Percentiles rank a stretch among this genome's conserved stretches.
Evolutionary conservation across 768 basidiomycete genomes (phyloP).

Genomic region (Tulasnella sp.): DNA sequence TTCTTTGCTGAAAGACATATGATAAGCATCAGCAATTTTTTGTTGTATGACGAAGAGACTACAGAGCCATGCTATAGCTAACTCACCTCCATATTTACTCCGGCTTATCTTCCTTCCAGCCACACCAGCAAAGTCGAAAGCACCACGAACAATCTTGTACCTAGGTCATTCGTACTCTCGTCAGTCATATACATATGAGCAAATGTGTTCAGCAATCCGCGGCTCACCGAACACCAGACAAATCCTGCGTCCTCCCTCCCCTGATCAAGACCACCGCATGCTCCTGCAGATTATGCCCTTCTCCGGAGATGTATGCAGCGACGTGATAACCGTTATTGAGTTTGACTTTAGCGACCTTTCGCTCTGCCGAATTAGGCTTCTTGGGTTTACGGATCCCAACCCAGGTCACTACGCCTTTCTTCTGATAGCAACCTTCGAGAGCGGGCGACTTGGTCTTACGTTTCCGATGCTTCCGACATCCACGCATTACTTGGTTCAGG

Average conservation of each 20-base stretch:
- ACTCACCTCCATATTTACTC: constrained; percentile 84
- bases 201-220: neutral
- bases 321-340: constrained; percentile 78
- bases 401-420: constrained; percentile 82
- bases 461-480: constrained; percentile 40
- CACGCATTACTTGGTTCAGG: constrained; percentile 78
- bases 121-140: constrained; percentile 83
- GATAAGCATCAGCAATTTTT: neutral
- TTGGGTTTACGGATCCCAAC: constrained; percentile 78
- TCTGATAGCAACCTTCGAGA: constrained; percentile 67
- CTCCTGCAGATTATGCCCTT: constrained; percentile 96
- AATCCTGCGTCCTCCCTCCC: constrained; percentile 92
- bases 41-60: no score
- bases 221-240: constrained; percentile 90
- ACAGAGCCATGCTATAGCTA: neutral
- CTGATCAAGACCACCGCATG: constrained; percentile 92
- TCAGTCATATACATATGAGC: constrained; percentile 4
- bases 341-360: constrained; percentile 92
- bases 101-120: constrained; percentile 68
- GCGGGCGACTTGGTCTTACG: constrained; percentile 65
- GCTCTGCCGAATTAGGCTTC: constrained; percentile 97
- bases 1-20: constrained; percentile 52
- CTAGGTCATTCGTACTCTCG: constrained; percentile 40
- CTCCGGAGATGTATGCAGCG: constrained; percentile 92
- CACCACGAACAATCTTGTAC: constrained; percentile 91